Evolutionary conservation across 2,329 filamentous ascomycete species (phyloP), one percentile per base, ranked within the genome.

Genomic region (Eutypa lata): DNA sequence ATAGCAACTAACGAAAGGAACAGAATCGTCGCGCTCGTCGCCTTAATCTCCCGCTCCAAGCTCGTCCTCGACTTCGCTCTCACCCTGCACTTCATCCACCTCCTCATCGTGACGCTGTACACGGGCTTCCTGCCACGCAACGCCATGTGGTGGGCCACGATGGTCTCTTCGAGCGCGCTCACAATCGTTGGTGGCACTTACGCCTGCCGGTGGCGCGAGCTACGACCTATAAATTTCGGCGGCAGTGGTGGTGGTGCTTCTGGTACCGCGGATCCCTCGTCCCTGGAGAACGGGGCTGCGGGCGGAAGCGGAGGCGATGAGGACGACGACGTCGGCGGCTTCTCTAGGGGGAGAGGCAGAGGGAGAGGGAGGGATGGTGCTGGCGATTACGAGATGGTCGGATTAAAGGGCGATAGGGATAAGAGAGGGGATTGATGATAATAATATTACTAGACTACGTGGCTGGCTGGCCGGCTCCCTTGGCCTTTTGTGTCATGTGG

Each of bases 1-100:
- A 45, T 5, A 5, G 24, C 3, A 48, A 18, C 37, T n/a, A n/a
- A n/a, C n/a, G n/a, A n/a, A n/a, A n/a, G n/a, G n/a, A n/a, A 54
- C 65, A 97, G 93, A 68, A 84, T 90, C 42, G 84, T 95, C 53
- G 89, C 91, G 42, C 87, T 97, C 53, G 84, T 96, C 48, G 74
- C 93, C 50, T 77, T 97, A 53, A 84, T 99, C 61, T 86, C 88
- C 19, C 90, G 94, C 57, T 94, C 89, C 47, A 97, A 97, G 71
- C 88, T 97, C 55, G 89, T 97, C 48, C 91, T 91, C 61, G 94
- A 99, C 73, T 99, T 97, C 70, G 90, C 91, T 31, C 76, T 97
- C 22, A 96, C 93, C 2, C 82, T 97, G 18, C 91, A 96, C 74
- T 82, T 89, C 68, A 76, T 96, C 42, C 90, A 96, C 69, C 81